Evolutionary conservation across 495 filamentous ascomycete species (phyloP).

Genomic region (Talaromyces nanjingensis): DNA sequence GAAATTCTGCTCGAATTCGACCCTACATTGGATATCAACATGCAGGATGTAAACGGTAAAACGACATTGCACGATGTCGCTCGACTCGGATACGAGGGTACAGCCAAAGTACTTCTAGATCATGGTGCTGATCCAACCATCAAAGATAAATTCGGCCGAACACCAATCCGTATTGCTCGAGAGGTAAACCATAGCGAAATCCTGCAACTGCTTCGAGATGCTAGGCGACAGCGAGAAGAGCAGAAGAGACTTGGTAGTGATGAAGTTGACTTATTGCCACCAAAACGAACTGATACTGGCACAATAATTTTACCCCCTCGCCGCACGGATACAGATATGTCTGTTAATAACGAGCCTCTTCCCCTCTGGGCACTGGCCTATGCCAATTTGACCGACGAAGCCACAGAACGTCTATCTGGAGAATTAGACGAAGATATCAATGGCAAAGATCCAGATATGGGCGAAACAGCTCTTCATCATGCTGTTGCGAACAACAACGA

Average conservation of each 20-base stretch:
- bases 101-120: slow-evolving; percentile 13
- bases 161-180: slow-evolving; percentile 2
- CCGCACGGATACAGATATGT: background rate
- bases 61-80: slow-evolving; percentile 15
- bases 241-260: background rate
- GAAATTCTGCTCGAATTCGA: slow-evolving; percentile 5
- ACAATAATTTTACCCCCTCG: background rate
- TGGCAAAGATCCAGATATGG: background rate
- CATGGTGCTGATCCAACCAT: slow-evolving; percentile 17
- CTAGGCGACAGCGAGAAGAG: background rate
- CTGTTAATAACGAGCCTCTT: background rate
- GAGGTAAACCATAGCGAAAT: background rate
- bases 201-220: background rate
- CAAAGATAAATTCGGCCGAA: slow-evolving; percentile 8
- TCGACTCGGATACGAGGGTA: slow-evolving; percentile 7
- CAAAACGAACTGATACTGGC: background rate
- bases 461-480: background rate
- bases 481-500: background rate
- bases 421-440: background rate
- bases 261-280: background rate
- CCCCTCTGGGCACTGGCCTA: background rate
- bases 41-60: slow-evolving; percentile 5
- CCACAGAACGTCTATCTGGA: background rate
- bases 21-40: slow-evolving; percentile 1
- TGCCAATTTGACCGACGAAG: background rate